phyloP scores from a whole-genome alignment of 31 red algal genomes.

The Odonthalia washingtoniensis region DNA sequence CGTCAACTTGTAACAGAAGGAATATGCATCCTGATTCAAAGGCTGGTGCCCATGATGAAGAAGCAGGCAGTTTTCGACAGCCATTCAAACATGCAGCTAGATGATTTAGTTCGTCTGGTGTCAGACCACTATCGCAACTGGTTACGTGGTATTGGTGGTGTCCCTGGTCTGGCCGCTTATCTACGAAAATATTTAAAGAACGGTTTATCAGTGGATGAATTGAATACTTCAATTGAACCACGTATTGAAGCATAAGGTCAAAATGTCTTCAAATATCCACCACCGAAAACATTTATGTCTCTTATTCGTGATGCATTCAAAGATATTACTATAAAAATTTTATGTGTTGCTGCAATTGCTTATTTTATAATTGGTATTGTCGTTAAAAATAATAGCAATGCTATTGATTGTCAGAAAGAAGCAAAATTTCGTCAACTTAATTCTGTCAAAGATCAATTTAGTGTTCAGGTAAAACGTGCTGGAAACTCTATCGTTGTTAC shows the following conservation, averaged over 20 bases:
- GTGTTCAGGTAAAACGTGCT: conserved; percentile 74
- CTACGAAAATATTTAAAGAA: too few relatives aligned
- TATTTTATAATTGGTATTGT: conserved; percentile 72
- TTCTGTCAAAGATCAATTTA: conserved; percentile 89
- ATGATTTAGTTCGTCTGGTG: conserved; percentile 61
- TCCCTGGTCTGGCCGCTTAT: conserved; percentile 57
- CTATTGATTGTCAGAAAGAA: conserved; percentile 80
- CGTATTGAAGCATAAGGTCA: conserved; percentile 64
- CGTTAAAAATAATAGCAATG: conserved; percentile 61
- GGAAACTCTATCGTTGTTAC: conserved; percentile 39
- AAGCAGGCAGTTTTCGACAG: conserved; percentile 22
- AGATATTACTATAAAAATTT: conserved; percentile 85
- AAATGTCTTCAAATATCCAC: conserved; percentile 84
- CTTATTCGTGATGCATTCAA: conserved; percentile 77
- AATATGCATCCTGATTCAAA: too few relatives aligned
- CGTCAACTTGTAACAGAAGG: too few relatives aligned
- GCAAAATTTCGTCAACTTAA: conserved; percentile 86
- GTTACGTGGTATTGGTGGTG: conserved; percentile 53
- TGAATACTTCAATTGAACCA: conserved; percentile 18
- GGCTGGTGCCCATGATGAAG: too few relatives aligned
- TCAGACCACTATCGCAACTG: conserved; percentile 55
- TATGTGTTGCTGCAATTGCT: conserved; percentile 72
- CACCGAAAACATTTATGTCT: conserved; percentile 66
- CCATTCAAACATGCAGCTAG: conserved; percentile 51
- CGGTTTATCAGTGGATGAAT: conserved; percentile 42